Base-by-base conservation (phyloP, 352 stramenopile species). In the Phytophthora colocasiae region DNA sequence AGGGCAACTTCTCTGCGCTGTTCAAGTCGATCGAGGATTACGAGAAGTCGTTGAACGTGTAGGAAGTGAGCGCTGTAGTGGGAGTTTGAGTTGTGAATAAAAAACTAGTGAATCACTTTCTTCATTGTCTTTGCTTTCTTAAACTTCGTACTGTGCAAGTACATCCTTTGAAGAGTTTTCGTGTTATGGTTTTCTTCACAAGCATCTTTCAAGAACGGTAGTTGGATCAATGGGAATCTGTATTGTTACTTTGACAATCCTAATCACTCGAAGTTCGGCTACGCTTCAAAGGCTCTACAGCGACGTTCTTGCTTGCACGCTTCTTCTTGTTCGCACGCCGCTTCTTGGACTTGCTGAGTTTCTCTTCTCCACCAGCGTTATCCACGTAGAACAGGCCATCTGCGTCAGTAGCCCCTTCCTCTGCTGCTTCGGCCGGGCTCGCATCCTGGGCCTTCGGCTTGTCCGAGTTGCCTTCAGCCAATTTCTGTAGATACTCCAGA, bases 1-100 rank as follows among this genome's bases (percentile, higher is more conserved):
- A 97, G 75, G 92, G 92, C 47, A 98, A 98, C 77, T 98, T 98
- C 71, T 83, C 83, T 9, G 92, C 88, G 63, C 83, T 98, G 15
- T 98, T 98, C 76, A 95, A 97, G 81, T 97, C 88, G 29, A 97
- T 98, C 65, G 92, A 98, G 65, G 85, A 95, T 56, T 95, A 95
- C 72, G 85, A 95, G 71, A 89, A 89, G 70, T 92, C 81, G 9
- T 66, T 95, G 26, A 91, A 92, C 64, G 81, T 93, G 2, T 93
- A 88, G 78, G 27, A 14, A 26, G 17, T 6, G 22, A 49, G 22
- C 14, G 24, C 11, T 36, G n/a, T 46, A 14, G 40, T 31, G 4
- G 31, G 31, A 36, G 9, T 36, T 51, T 51, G 17, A 48, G 22
- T 47, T 48, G 36, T 47, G 26, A 26, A 22, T n/a, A 24, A 32